Evolutionary conservation across 805 yeast species (phyloP), one percentile per base, ranked within the genome.

Genomic region (Pachysolen tannophilus): DNA sequence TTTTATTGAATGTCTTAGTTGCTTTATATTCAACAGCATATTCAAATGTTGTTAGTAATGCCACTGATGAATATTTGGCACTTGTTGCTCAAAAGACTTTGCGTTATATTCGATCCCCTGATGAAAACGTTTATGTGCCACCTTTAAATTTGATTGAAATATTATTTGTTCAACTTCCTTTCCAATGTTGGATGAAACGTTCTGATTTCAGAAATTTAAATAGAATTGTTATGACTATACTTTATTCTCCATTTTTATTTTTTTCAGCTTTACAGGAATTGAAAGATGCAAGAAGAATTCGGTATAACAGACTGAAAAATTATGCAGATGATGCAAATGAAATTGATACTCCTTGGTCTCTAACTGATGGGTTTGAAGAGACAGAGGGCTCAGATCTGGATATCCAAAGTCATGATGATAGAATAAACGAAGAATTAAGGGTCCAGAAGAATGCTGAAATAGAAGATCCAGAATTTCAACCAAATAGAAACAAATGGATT

Each of bases 1-100:
- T 86, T 38, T 65, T 86, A 60, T 70, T 86, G 64, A 86, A 86
- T 60, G 79, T 86, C 52, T 67, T 86, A 49, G 71, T 86, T 64
- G 95, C 95, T 6, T 68, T 86, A 43, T 86, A 80, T 57, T 78
- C 92, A 20, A 80, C 85, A 32, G 92, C 95, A 0, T 86, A 86
- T 51, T 78, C 82, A 30, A 74, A 74, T 37, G 85, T 86, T 43
- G 81, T 79, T 33, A 90, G 75, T 31, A 83, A 85, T 60, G 86
- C 95, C 1, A 74, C 80, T 14, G 85, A 82, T 50, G 95, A 86
- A 53, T 86, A 80, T 51, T 70, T 85, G 63, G 94, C 94, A 0
- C 67, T 84, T 35, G 82, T 82, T 45, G 83, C 95, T 4, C 82
- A 82, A 42, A 84, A 86, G 63, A 84, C 94, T 1, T 66, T 86